Evolutionary conservation across 1,139 yeast genomes (phyloP).

Genomic region (Geotrichum aggregatum): DNA sequence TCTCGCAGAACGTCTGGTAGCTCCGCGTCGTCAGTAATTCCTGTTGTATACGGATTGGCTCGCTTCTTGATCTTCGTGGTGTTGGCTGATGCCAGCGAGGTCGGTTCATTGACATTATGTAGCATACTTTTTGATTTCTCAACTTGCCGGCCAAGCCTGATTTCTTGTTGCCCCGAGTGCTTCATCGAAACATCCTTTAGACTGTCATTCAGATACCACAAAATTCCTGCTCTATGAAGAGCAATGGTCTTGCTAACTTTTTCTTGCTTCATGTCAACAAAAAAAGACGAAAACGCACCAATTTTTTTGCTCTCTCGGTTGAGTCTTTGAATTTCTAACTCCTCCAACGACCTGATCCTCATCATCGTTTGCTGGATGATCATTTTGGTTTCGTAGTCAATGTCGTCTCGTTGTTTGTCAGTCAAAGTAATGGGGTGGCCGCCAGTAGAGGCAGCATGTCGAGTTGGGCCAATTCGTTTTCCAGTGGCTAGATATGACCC

Average conservation of each 20-base stretch:
- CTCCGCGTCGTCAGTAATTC: conserved; percentile 7
- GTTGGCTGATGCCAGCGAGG: conserved; percentile 26
- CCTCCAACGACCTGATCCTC: conserved; percentile 38
- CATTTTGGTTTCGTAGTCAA: conserved; percentile 41
- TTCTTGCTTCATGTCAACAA: conserved; percentile 19
- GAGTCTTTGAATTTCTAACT: conserved; percentile 28
- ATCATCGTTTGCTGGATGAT: conserved; percentile 39
- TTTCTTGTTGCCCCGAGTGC: conserved; percentile 40
- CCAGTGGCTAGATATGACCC: conserved; percentile 35
- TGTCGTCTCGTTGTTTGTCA: conserved; percentile 42
- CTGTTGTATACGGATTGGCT: conserved; percentile 1
- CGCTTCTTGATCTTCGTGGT: conserved; percentile 22
- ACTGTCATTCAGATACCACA: conserved; percentile 35
- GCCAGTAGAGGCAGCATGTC: conserved; percentile 15
- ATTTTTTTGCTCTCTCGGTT: conserved; percentile 10
- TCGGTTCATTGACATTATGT: conserved; percentile 24
- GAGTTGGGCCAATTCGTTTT: conserved; percentile 14
- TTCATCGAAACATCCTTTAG: conserved; percentile 36
- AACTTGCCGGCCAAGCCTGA: conserved; percentile 36
- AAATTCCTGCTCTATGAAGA: conserved; percentile 38
- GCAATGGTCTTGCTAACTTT: conserved; percentile 32
- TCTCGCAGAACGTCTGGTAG: conserved; percentile 24
- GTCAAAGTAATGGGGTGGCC: conserved; percentile 27
- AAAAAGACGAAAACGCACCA: conserved; percentile 15
- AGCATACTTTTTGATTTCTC: conserved; percentile 34